These are phyloP conservation scores for Phytophthora hibernalis DNA, from an alignment of 352 stramenopile species.

Conservation along the genomic window DNA sequence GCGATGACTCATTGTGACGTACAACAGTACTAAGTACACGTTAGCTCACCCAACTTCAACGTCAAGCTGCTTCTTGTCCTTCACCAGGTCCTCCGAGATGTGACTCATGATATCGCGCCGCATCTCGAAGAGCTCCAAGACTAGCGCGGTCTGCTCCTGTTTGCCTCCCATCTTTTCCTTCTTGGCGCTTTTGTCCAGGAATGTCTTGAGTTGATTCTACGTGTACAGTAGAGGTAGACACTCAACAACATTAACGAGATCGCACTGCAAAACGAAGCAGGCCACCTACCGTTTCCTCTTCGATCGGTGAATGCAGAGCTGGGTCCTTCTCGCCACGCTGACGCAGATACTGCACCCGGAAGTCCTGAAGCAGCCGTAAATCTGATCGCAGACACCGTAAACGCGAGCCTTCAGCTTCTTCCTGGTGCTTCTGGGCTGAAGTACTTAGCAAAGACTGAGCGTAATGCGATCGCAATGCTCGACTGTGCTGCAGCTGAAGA, in stretches of 20 bases:
- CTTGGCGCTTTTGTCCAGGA: conserved; percentile 71
- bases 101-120: conserved; percentile 71
- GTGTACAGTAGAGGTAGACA: not conserved
- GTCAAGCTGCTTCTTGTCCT: conserved; percentile 70
- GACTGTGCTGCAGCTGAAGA: conserved; percentile 73
- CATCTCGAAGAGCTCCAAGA: conserved; percentile 72
- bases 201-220: conserved; percentile 58
- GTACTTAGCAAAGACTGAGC: conserved; percentile 58
- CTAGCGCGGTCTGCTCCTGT: conserved; percentile 41
- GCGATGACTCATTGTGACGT: not conserved
- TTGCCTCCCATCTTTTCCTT: conserved; percentile 67
- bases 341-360: conserved; percentile 55
- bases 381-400: conserved; percentile 67
- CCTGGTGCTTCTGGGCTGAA: conserved; percentile 48
- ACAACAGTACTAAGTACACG: no score
- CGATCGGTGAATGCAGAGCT: conserved; percentile 17
- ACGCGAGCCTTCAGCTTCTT: conserved; percentile 60
- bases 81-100: conserved; percentile 77
- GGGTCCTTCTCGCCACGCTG: conserved; percentile 31
- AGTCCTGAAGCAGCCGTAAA: conserved; percentile 66
- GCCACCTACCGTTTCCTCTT: conserved; percentile 48
- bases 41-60: conserved; percentile 54
- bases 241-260: not conserved
- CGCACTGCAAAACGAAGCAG: not conserved
- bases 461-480: conserved; percentile 62